Base-by-base conservation (phyloP, 345 rosid species). In the Mangifera indica region DNA sequence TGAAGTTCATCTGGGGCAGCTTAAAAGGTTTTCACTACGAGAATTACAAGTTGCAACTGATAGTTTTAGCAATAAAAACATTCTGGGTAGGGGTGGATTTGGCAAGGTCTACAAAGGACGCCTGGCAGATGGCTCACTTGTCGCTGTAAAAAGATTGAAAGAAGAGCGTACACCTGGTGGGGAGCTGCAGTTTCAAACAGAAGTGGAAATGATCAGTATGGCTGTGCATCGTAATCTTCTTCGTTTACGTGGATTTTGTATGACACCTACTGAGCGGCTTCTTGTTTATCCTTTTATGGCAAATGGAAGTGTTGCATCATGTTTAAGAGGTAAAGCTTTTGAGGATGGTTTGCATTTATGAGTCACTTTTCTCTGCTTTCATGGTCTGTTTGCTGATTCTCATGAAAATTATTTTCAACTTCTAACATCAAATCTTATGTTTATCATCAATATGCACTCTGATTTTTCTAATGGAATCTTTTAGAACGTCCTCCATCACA, bases 211-310 rank as follows among this genome's bases (percentile, higher is more conserved):
- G 98, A 92, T 94, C 73, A 92, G 98, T 82, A 94, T 94, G 98
- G 98, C 98, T 51, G 98, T 94, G 74, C 98, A 94, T 77, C 87
- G 98, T 68, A 92, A 94, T 82, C 98, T 94, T 65, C 86, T 94
- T 55, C 86, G 98, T 42, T 76, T 94, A 66, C 89, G 92, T 66
- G 98, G 98, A 25, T 94, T 94, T 79, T 94, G 98, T 76, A 94
- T 94, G 98, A 94, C 98, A 37, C 97, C 98, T 10, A 92, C 97
- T 0, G 97, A 94, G 67, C 81, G 98, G 54, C 75, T 94, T 67
- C 98, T 94, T 61, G 98, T 94, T 64, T 94, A 94, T 75, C 98
- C 98, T 48, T 94, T 90, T 87, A 94, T 94, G 98, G 98, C 98
- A 62, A 94, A 94, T 34, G 98, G 98, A 81, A 94, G 98, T 55